Evolutionary conservation across 371 early-diverging fungal genomes (phyloP), one percentile per base, ranked within the genome.

Genomic region (Rhizopus delemar): DNA sequence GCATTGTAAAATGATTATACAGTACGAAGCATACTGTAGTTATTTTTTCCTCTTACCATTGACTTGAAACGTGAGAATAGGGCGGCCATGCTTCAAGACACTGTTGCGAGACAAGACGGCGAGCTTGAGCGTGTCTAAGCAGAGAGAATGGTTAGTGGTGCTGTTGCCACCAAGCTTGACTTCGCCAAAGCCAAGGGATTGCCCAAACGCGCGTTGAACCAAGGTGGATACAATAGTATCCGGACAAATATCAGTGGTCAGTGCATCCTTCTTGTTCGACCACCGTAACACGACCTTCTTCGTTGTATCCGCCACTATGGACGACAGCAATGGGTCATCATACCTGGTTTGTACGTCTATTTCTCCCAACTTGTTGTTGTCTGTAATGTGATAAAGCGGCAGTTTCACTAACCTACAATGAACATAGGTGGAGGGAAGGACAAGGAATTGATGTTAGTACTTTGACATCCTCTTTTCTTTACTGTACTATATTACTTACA

Each of bases 91-190:
- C 41, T 41, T 55, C 51, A 41, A 53, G 45, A 33, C 45, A 28
- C n/a, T 52, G 49, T 48, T 49, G 49, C 41, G 34, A 35, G 35
- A 50, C 57, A 39, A 46, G 49, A 31, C 51, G 51, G 46, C 51
- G 41, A 35, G 41, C 51, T 39, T 28, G 53, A 59, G 49, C 15
- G 65, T 65, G 53, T 68, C 64, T 55, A 68, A 45, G 51, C 68
- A 66, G 61, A 72, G 63, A 41, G 66, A 68, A 58, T 66, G 64
- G 31, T 60, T 63, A 61, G 59, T 68, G 55, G 66, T 65, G 49
- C 31, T 63, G 46, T 62, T 59, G 45, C 56, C 62, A 46, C 65
- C 66, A 63, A 59, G 63, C 56, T 71, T 67, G 46, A 65, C 63
- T 60, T 72, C 72, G 7, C 66, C 65, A 59, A 59, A 66, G 41